Conservation (phyloP, 1,284 basidiomycete genomes). For the Moniliella sp. region DNA sequence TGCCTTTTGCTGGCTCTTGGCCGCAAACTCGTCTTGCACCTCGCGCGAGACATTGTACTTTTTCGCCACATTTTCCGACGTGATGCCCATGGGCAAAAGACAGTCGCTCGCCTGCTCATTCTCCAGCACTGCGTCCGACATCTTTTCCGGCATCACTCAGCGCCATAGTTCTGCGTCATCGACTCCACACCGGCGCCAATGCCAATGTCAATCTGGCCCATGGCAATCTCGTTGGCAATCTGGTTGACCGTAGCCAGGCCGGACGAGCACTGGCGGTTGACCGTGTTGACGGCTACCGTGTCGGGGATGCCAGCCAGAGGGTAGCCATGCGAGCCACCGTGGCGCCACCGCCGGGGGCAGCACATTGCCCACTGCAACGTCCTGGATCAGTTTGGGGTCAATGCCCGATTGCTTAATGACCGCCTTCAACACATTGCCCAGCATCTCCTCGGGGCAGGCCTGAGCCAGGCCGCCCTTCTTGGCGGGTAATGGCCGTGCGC, state of each 20-base stretch:
- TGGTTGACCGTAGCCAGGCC: conserved; percentile 63
- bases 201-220: conserved; percentile 62
- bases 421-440: conserved; percentile 37
- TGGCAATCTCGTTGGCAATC: conserved; percentile 58
- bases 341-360: conserved; percentile 10
- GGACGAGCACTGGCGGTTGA: conserved; percentile 50
- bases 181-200: conserved; percentile 63
- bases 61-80: conserved; percentile 48
- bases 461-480: conserved; percentile 31
- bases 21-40: conserved; percentile 65
- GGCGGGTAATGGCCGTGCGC: conserved; percentile 32
- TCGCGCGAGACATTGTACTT: conserved; percentile 61
- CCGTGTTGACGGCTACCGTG: conserved; percentile 48
- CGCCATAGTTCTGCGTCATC: conserved; percentile 39
- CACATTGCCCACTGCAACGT: conserved; percentile 48
- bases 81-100: conserved; percentile 62
- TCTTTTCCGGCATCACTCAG: conserved; percentile 12
- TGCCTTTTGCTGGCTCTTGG: conserved; percentile 57
- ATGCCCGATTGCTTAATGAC: conserved; percentile 45
- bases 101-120: conserved; percentile 21
- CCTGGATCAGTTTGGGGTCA: conserved; percentile 50
- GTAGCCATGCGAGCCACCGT: conserved; percentile 41
- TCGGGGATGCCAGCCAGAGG: conserved; percentile 59
- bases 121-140: conserved; percentile 3
- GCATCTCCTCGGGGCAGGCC: conserved; percentile 12